These are phyloP conservation scores for Kwoniella mangroviensis DNA, from an alignment of 768 basidiomycete species.

Conservation along the genomic window DNA sequence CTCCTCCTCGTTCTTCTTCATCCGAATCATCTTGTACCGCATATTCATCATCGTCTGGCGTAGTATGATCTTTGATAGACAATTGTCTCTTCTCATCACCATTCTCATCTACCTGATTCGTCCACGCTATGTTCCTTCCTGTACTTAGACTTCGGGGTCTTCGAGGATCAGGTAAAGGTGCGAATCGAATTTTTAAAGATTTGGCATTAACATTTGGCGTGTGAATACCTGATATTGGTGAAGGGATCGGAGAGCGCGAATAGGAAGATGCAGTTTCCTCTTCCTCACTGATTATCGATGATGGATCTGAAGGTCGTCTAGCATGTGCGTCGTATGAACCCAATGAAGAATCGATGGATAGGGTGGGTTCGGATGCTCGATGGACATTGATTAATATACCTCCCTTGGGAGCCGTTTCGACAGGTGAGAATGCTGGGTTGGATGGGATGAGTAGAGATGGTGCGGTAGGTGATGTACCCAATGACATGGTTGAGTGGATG, in stretches of 20 bases:
- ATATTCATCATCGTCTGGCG: constrained; percentile 4
- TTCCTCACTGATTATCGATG: background rate
- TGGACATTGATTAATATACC: constrained; percentile 47
- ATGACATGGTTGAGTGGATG: constrained; percentile 14
- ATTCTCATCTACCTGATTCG: constrained; percentile 29
- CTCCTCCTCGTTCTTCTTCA: constrained; percentile 30
- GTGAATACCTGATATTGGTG: background rate
- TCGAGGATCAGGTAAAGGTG: constrained; percentile 79
- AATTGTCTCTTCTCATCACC: constrained; percentile 36
- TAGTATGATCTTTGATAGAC: constrained; percentile 32
- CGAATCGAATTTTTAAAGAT: constrained; percentile 69
- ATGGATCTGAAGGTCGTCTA: constrained; percentile 14
- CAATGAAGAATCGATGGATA: background rate
- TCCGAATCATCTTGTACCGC: constrained; percentile 28
- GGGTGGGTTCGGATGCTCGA: constrained; percentile 28
- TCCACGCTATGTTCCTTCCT: constrained; percentile 49
- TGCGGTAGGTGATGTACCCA: constrained; percentile 25
- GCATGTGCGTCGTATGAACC: background rate
- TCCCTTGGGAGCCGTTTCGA: constrained; percentile 34
- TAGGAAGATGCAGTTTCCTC: background rate
- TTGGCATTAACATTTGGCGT: background rate
- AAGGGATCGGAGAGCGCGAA: constrained; percentile 4
- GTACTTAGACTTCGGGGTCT: constrained; percentile 59
- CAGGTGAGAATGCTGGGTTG: constrained; percentile 35
- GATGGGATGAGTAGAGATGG: constrained; percentile 42